Base-by-base conservation (phyloP, 371 early-diverging fungal species). In the Umbelopsis sp. region DNA sequence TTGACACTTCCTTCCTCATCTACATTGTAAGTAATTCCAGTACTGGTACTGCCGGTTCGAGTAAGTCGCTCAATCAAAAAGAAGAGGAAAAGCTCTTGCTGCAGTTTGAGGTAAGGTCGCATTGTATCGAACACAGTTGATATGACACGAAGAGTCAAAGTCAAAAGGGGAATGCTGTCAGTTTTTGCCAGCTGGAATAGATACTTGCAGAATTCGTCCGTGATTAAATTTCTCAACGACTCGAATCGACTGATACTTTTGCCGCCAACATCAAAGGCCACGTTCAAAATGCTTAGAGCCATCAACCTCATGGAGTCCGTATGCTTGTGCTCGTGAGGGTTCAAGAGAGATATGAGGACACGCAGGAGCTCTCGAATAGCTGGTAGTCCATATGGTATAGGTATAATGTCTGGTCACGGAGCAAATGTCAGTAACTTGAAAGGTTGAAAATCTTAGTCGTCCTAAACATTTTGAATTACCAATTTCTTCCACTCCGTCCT, bases 271-370 rank as follows among this genome's bases (percentile, higher is more conserved):
- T 96, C 95, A 67, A 97, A 82, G 1, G 92, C 95, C 0, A 89
- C 88, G 67, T 91, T 88, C 63, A 93, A 77, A 29, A 92, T 89
- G 68, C 89, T 84, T 20, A 98, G 83, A 4, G 97, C 94, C 82
- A 97, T 87, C 51, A 94, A 74, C 11, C 97, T 88, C 90, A 97
- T 93, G 0, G 96, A 91, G 72, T 98, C 97, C 0, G 97, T 96
- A 74, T 97, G 95, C 62, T 92, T 91, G 68, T 91, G 86, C 71
- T 96, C 94, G 41, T 91, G 89, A 10, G 97, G 97, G 73, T 98
- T 95, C 41, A 95, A 81, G 18, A 98, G 80, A 4, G 95, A 93
- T 25, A 94, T 92, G 10, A 98, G 81, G 0, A 97, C 97, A 5
- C 97, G 90, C 9, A 96, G 78, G 9, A 96, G 83, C 73, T 98